A percentile compares a stretch with the other conserved stretches of the same genome.
These are phyloP conservation scores for Suhomyces guaymorum DNA, from an alignment of 1,139 yeast species.

Conservation along the genomic window DNA sequence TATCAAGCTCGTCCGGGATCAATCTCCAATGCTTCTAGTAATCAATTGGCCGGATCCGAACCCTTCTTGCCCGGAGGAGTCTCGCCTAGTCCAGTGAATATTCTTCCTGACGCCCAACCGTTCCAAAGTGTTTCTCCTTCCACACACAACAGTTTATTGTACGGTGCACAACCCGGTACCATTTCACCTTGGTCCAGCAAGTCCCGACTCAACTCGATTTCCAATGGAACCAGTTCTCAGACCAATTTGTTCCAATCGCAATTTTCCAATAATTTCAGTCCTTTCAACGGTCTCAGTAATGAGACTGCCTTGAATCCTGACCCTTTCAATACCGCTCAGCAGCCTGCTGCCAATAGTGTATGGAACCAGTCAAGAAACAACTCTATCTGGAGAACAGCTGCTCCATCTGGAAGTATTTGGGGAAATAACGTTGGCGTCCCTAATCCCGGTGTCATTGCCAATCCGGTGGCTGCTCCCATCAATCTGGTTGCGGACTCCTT, in stretches of 20 bases:
- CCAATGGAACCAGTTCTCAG: conserved; percentile 6
- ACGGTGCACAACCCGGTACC: conserved; percentile 8
- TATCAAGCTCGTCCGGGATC: conserved; percentile 37
- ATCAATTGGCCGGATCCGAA: conserved; percentile 15
- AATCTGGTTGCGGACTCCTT: conserved; percentile 8
- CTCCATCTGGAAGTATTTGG: conserved; percentile 13
- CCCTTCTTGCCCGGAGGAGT: conserved; percentile 6
- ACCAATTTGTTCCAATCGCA: conserved; percentile 11
- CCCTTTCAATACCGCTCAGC: conserved; percentile 8
- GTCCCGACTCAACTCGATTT: conserved; percentile 16
- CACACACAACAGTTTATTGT: conserved; percentile 12
- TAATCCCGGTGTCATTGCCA: neutral
- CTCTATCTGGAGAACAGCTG: conserved; percentile 38
- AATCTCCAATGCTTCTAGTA: conserved; percentile 22
- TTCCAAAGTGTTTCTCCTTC: conserved; percentile 13
- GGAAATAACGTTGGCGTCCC: conserved; percentile 10
- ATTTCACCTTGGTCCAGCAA: conserved; percentile 21
- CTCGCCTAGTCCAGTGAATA: conserved; percentile 4
- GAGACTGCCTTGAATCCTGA: conserved; percentile 2
- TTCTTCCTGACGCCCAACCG: conserved; percentile 8
- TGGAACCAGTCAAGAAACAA: conserved; percentile 32
- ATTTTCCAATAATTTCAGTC: conserved; percentile 15
- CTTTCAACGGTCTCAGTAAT: conserved; percentile 14
- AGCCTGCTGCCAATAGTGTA: conserved; percentile 7
- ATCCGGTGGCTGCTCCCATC: conserved; percentile 1